Percentiles rank a stretch among this genome's conserved stretches.
Conservation (phyloP, 1,284 basidiomycete genomes). For the Ustilago hordei region DNA sequence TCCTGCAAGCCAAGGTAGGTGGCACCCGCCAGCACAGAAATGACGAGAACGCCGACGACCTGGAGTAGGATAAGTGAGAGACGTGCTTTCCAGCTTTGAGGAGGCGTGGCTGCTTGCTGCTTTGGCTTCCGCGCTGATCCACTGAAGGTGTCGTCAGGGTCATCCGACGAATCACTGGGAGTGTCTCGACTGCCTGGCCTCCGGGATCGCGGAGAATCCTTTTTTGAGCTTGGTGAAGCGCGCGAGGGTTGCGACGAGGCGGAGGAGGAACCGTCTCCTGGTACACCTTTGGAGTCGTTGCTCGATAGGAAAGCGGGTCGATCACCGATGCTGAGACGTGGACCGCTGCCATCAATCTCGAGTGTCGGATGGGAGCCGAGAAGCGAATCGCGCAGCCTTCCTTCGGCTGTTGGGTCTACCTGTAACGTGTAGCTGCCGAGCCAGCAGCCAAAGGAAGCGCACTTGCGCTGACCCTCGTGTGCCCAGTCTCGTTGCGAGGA, state of each 20-base stretch:
- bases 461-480: constrained; percentile 40
- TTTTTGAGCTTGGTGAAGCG: constrained; percentile 7
- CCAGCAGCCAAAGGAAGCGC: constrained; percentile 59
- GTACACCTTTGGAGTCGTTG: constrained; percentile 14
- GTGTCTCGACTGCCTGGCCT: constrained; percentile 25
- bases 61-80: constrained; percentile 44
- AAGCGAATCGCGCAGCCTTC: constrained; percentile 37
- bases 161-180: not conserved
- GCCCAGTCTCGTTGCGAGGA: constrained; percentile 45
- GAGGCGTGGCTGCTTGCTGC: constrained; percentile 8
- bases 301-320: constrained; percentile 28
- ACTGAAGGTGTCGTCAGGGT: constrained; percentile 2
- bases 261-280: constrained; percentile 14
- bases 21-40: constrained; percentile 45
- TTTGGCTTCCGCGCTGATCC: constrained; percentile 11
- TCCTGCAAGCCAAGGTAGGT: constrained; percentile 57
- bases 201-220: constrained; percentile 10
- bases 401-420: constrained; percentile 42
- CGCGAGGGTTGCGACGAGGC: constrained; percentile 25
- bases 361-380: constrained; percentile 35
- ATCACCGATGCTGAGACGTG: constrained; percentile 38
- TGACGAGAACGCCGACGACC: constrained; percentile 46
- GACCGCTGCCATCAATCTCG: constrained; percentile 41
- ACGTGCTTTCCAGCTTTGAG: constrained; percentile 37
- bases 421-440: constrained; percentile 55